These are phyloP conservation scores for Hypomyces perniciosus DNA, from an alignment of 2,329 filamentous ascomycete genomes.

Conservation along the genomic window DNA sequence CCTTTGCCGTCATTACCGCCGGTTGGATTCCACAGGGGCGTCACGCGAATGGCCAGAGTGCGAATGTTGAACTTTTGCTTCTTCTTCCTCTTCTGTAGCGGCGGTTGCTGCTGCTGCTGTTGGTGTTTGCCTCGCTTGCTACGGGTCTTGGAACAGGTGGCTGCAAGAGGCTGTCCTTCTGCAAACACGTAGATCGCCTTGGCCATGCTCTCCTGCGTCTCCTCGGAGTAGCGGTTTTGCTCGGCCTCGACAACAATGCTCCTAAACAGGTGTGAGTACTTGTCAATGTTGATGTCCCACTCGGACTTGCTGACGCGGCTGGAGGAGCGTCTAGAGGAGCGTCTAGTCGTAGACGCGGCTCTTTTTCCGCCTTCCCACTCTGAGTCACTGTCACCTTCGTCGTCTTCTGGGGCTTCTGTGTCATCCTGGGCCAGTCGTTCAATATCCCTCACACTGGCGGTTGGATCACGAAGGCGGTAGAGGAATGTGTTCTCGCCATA, in stretches of 20 bases:
- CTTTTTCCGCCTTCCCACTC: constrained; percentile 16
- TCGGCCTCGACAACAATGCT: constrained; percentile 39
- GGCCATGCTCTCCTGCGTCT: constrained; percentile 26
- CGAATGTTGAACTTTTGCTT: constrained; percentile 26
- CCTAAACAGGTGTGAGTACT: constrained; percentile 36
- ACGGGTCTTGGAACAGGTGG: too few species aligned
- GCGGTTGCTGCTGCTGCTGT: too few species aligned
- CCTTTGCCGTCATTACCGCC: constrained; percentile 6
- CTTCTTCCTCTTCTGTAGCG: background rate
- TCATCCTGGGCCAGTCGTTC: constrained; percentile 14
- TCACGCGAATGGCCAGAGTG: constrained; percentile 38
- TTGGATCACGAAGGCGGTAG: constrained; percentile 39
- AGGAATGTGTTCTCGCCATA: constrained; percentile 44
- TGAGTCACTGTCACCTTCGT: constrained; percentile 10
- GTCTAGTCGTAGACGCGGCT: background rate
- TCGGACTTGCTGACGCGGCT: background rate
- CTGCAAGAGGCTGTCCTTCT: constrained; percentile 12
- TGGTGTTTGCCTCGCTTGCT: too few species aligned
- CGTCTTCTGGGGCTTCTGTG: background rate
- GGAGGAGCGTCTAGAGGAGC: background rate
- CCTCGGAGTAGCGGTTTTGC: constrained; percentile 28
- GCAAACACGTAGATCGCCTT: constrained; percentile 33
- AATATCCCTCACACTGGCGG: constrained; percentile 15
- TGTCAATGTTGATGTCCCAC: constrained; percentile 25
- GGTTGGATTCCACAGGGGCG: constrained; percentile 19